A percentile compares a stretch with the other conserved stretches of the same genome.
phyloP scores from a whole-genome alignment of 345 rosid species.

The Euphorbia tirucalli region DNA sequence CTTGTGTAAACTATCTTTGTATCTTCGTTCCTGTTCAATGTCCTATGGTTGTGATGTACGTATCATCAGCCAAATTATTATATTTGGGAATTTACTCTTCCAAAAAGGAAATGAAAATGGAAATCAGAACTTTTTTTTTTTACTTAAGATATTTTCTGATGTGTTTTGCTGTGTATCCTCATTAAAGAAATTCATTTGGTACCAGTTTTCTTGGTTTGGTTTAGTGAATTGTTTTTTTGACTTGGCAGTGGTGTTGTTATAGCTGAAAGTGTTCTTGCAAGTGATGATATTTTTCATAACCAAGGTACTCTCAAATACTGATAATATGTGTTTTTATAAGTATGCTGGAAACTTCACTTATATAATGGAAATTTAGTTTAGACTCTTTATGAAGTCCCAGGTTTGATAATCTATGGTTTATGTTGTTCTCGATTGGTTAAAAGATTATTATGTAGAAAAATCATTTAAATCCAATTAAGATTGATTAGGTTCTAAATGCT shows the following conservation, averaged over 20 bases:
- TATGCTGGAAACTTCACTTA: background rate
- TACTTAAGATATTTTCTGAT: background rate
- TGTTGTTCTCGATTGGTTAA: background rate
- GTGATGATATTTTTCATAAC: conserved; percentile 39
- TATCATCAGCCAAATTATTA: background rate
- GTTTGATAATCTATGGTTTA: background rate
- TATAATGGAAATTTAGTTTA: background rate
- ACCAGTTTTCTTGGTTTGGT: background rate
- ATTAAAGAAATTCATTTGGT: background rate
- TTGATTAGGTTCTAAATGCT: background rate
- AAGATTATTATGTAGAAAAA: background rate
- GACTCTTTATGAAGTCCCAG: background rate
- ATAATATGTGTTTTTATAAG: background rate
- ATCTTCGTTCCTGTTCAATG: background rate
- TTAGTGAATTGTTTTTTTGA: conserved; percentile 8
- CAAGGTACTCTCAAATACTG: conserved; percentile 20
- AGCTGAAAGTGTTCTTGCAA: conserved; percentile 78
- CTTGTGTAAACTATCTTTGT: background rate
- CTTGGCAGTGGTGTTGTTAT: conserved; percentile 91
- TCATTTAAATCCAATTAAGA: background rate
- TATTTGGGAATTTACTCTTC: background rate
- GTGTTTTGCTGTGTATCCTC: background rate
- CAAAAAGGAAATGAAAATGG: background rate
- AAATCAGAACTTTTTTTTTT: background rate
- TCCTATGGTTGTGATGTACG: too few relatives aligned